Conservation (phyloP, 1,284 basidiomycete species). For the Ustanciosporium gigantosporum region DNA sequence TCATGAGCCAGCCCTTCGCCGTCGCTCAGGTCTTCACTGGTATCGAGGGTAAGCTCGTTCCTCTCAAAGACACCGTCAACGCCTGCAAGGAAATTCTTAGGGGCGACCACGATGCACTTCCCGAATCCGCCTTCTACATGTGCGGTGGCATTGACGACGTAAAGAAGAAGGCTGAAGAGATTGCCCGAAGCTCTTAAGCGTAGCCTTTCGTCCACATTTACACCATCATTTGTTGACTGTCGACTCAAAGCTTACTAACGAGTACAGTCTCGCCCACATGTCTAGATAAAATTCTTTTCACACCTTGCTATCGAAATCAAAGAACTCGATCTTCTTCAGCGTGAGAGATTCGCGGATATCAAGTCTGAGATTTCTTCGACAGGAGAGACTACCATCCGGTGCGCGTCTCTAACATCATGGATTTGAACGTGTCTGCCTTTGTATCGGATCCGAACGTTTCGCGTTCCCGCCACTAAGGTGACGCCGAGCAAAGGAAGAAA, state of each 20-base stretch:
- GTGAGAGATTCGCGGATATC: too few species aligned
- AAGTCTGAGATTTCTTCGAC: too few species aligned
- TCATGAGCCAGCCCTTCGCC: constrained; percentile 99
- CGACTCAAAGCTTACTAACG: not conserved
- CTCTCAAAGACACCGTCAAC: constrained; percentile 63
- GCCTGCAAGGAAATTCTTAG: constrained; percentile 76
- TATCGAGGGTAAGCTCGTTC: constrained; percentile 93
- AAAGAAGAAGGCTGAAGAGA: constrained; percentile 91
- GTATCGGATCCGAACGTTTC: too few species aligned
- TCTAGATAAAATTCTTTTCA: not conserved
- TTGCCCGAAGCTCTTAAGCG: constrained; percentile 65
- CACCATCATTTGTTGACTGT: not conserved
- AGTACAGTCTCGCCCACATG: too few species aligned
- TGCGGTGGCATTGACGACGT: constrained; percentile 91
- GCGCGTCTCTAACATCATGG: too few species aligned
- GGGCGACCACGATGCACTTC: constrained; percentile 82
- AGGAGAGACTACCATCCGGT: too few species aligned
- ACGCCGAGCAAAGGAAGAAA: too few species aligned
- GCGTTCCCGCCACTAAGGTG: too few species aligned
- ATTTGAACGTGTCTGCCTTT: too few species aligned
- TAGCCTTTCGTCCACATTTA: not conserved
- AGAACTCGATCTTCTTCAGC: not conserved
- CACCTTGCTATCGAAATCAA: not conserved
- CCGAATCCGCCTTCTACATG: constrained; percentile 72
- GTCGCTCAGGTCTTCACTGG: constrained; percentile 99